phyloP scores from a whole-genome alignment of 257 asterid species.

The Nicotiana otophora region DNA sequence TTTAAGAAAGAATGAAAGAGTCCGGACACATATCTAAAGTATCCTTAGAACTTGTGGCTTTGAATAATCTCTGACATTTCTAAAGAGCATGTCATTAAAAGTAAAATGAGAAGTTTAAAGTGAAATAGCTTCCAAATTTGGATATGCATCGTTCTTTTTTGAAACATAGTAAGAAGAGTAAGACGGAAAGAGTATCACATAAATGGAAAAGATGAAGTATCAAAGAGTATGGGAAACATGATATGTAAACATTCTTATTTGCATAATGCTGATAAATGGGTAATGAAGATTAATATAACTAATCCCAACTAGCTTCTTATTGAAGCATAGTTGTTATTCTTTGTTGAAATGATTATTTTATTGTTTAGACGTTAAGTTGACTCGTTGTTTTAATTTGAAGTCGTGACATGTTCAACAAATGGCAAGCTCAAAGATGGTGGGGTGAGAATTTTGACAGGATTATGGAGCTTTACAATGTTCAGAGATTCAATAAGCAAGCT shows the following conservation, averaged over 20 bases:
- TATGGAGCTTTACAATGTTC: conserved; percentile 85
- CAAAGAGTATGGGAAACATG: background rate
- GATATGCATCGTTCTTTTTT: background rate
- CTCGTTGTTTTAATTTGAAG: conserved; percentile 27
- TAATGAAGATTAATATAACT: background rate
- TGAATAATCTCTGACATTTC: background rate
- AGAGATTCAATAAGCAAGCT: conserved; percentile 70
- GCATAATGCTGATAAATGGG: background rate
- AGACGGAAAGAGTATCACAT: background rate
- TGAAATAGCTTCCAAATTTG: background rate
- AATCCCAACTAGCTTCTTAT: background rate
- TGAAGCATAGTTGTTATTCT: background rate
- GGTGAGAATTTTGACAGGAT: conserved; percentile 73
- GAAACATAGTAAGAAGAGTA: background rate
- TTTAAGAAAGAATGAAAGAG: background rate
- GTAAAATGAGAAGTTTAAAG: background rate
- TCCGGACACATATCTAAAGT: background rate
- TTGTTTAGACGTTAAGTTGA: background rate
- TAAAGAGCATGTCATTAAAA: background rate
- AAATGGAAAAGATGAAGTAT: background rate
- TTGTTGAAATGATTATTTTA: background rate
- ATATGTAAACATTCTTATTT: background rate
- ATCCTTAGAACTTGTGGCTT: background rate
- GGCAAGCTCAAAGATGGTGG: conserved; percentile 95
- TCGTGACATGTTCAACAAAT: conserved; percentile 78